Evolutionary conservation across 164 flowering plant genomes (phyloP).

Genomic region (Umbilicus rupestris): DNA sequence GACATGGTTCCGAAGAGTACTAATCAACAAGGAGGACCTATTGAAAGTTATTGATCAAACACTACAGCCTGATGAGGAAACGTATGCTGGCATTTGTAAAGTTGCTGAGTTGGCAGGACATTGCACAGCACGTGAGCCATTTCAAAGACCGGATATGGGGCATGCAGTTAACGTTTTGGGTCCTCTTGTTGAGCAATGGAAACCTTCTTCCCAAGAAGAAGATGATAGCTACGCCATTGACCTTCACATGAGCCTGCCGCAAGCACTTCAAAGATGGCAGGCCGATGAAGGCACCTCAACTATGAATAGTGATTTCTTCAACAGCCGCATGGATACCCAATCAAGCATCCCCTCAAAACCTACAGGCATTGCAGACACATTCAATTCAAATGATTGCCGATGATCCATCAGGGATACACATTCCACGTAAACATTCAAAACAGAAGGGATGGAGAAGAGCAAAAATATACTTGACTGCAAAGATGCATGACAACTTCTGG

Average conservation of each 20-base stretch:
- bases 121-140: slow-evolving; percentile 39
- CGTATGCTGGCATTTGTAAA: slow-evolving; percentile 24
- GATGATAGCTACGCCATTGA: slow-evolving; percentile 12
- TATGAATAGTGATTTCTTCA: slow-evolving; percentile 1
- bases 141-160: slow-evolving; percentile 42
- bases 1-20: slow-evolving; percentile 34
- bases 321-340: slow-evolving; percentile 1
- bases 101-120: slow-evolving; percentile 40
- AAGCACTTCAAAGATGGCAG: slow-evolving; percentile 18
- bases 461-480: too few relatives aligned
- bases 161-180: slow-evolving; percentile 36
- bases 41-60: too few relatives aligned
- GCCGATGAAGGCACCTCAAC: slow-evolving; percentile 13
- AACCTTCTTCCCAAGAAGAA: slow-evolving; percentile 18
- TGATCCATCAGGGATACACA: background rate
- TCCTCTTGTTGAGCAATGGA: slow-evolving; percentile 43
- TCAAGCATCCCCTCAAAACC: slow-evolving; percentile 9
- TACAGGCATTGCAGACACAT: background rate
- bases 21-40: slow-evolving; percentile 29
- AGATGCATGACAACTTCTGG: too few relatives aligned
- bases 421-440: background rate
- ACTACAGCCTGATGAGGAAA: slow-evolving; percentile 17
- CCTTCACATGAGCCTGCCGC: slow-evolving; percentile 12
- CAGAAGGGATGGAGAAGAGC: too few relatives aligned
- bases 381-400: background rate